Percentiles rank a stretch among this genome's conserved stretches.
Conservation (phyloP, 2,329 filamentous ascomycete genomes). For the Lecanicillium sp. region DNA sequence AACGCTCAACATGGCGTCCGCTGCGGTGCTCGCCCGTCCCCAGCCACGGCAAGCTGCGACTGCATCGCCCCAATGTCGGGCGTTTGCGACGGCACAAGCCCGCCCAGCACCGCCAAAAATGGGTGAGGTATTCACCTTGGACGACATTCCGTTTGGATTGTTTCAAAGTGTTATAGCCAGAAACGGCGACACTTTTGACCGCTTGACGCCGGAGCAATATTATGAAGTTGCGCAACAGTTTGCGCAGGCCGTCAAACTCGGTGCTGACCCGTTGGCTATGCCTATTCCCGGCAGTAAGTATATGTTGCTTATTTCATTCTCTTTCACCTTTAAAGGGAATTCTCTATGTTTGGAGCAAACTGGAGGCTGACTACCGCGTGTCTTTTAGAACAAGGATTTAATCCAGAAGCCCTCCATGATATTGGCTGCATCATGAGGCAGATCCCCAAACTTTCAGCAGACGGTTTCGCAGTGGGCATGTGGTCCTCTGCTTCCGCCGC, state of each 20-base stretch:
- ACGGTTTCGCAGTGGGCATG: constrained; percentile 16
- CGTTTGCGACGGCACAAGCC: too few species aligned
- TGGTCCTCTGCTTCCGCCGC: constrained; percentile 24
- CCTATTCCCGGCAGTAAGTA: constrained; percentile 17
- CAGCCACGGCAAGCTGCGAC: too few species aligned
- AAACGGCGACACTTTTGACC: constrained; percentile 11
- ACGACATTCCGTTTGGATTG: constrained; percentile 13
- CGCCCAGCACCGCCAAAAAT: too few species aligned
- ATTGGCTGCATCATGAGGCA: constrained; percentile 20
- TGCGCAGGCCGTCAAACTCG: constrained; percentile 13
- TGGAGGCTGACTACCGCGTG: too few species aligned
- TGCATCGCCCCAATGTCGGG: too few species aligned
- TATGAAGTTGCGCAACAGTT: constrained; percentile 16
- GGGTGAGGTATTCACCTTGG: constrained; percentile 12
- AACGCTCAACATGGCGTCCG: neutral
- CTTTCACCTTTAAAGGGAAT: too few species aligned
- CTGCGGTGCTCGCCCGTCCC: constrained; percentile 3
- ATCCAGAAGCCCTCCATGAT: constrained; percentile 15
- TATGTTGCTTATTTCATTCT: too few species aligned
- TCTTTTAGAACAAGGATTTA: too few species aligned
- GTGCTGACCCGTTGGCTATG: constrained; percentile 13
- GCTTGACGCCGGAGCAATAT: constrained; percentile 16
- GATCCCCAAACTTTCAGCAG: constrained; percentile 7
- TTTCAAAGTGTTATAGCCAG: constrained; percentile 14
- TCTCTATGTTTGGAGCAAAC: too few species aligned